Percentiles rank a stretch among this genome's conserved stretches.
phyloP scores from a whole-genome alignment of 176 grass and related monocot species.

The Metroxylon sagu region DNA sequence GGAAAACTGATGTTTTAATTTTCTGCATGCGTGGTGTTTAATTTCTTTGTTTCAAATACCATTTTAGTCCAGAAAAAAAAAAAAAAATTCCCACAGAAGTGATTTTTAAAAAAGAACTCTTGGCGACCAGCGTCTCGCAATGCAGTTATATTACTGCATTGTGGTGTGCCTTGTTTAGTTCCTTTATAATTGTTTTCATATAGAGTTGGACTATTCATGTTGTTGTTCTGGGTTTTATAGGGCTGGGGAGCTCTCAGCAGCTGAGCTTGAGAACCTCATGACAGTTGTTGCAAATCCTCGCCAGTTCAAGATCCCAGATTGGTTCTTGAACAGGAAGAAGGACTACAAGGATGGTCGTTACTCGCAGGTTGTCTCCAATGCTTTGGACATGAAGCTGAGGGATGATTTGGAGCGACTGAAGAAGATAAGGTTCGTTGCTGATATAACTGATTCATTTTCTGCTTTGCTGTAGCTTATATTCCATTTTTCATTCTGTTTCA shows the following conservation, averaged over 20 bases:
- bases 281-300: conserved; percentile 11
- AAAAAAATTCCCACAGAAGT: no score
- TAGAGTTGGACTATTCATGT: background rate
- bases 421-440: conserved; percentile 2
- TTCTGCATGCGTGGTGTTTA: no score
- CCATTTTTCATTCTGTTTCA: no score
- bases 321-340: conserved; percentile 20
- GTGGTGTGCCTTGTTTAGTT: no score
- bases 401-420: conserved; percentile 10
- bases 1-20: no score
- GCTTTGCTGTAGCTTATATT: no score
- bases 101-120: no score
- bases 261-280: conserved; percentile 9
- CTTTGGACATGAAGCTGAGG: conserved; percentile 12
- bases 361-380: conserved; percentile 15
- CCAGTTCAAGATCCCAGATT: conserved; percentile 12
- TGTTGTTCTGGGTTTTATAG: background rate
- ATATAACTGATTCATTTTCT: no score
- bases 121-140: no score
- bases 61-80: no score
- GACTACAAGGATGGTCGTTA: conserved; percentile 17
- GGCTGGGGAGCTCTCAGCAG: conserved; percentile 3
- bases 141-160: no score
- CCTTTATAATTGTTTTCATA: background rate
- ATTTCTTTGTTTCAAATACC: no score